Conservation (phyloP, 2,329 filamentous ascomycete genomes). For the Colletotrichum eleusines region DNA sequence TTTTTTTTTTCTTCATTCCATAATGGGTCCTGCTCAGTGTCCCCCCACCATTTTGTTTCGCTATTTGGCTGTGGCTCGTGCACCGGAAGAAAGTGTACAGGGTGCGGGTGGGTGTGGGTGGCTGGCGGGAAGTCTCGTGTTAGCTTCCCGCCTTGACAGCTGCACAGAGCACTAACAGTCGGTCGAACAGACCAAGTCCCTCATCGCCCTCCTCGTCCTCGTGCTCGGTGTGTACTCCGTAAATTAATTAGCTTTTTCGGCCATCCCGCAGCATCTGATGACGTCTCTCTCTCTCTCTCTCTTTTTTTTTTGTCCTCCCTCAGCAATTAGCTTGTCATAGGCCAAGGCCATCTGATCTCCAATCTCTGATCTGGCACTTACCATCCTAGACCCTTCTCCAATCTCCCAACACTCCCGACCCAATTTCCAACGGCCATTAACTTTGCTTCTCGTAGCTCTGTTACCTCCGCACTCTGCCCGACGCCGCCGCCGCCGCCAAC, state of each 20-base stretch:
- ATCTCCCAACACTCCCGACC: background rate
- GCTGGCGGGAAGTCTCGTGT: slow-evolving; percentile 24
- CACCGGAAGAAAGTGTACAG: background rate
- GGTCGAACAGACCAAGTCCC: background rate
- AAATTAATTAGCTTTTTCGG: background rate
- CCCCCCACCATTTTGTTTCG: background rate
- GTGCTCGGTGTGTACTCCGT: background rate
- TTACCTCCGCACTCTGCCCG: background rate
- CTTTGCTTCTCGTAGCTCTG: background rate
- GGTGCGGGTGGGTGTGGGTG: no score
- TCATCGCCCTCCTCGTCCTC: background rate
- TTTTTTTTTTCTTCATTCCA: background rate
- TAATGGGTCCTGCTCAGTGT: background rate
- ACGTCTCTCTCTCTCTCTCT: slow-evolving; percentile 1
- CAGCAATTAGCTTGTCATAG: slow-evolving; percentile 25
- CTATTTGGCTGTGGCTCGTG: slow-evolving; percentile 25
- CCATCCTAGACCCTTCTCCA: slow-evolving; percentile 20
- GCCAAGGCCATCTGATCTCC: slow-evolving; percentile 31
- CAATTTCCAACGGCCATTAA: slow-evolving; percentile 21
- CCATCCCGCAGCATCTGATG: slow-evolving; percentile 31
- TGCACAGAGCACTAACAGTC: slow-evolving; percentile 25
- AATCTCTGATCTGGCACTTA: slow-evolving; percentile 34
- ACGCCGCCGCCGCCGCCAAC: background rate
- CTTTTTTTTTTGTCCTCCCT: background rate
- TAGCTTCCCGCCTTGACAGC: slow-evolving; percentile 24